Conservation (phyloP, 2,329 filamentous ascomycete species). For the Hypoxylon sp. region DNA sequence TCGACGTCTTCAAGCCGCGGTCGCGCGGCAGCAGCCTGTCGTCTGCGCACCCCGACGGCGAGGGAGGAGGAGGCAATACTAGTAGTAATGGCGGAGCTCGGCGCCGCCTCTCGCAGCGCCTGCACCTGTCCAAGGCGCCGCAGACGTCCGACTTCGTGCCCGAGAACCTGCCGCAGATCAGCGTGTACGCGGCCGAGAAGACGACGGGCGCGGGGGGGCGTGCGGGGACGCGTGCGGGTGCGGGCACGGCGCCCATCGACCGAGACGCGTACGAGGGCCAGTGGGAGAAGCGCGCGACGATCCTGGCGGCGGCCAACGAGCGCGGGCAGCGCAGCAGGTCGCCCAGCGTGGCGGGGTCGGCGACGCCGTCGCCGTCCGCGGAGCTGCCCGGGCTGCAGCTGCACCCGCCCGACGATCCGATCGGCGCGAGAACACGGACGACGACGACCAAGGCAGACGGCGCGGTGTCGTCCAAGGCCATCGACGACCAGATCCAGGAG, state of each 20-base stretch:
- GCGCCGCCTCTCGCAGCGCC: constrained; percentile 69
- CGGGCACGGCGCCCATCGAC: constrained; percentile 36
- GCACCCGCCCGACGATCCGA: constrained; percentile 36
- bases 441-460: constrained; percentile 31
- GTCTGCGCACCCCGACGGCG: constrained; percentile 50
- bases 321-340: constrained; percentile 52
- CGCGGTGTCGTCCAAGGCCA: constrained; percentile 58
- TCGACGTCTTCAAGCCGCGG: constrained; percentile 56
- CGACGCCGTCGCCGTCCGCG: constrained; percentile 48
- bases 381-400: constrained; percentile 44
- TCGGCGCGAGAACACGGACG: too few species aligned
- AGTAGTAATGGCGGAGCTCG: constrained; percentile 20
- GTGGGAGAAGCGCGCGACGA: constrained; percentile 95
- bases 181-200: constrained; percentile 51
- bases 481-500: constrained; percentile 82
- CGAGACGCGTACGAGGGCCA: constrained; percentile 66
- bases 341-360: constrained; percentile 32
- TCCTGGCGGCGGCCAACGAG: constrained; percentile 74
- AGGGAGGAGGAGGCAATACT: constrained; percentile 46
- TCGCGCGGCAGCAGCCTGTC: constrained; percentile 59
- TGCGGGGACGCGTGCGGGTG: constrained; percentile 1
- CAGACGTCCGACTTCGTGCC: constrained; percentile 78
- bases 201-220: constrained; percentile 51
- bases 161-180: constrained; percentile 78
- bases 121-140: constrained; percentile 68